phyloP scores from a whole-genome alignment of 1,284 basidiomycete genomes.

The Tilletia indica region DNA sequence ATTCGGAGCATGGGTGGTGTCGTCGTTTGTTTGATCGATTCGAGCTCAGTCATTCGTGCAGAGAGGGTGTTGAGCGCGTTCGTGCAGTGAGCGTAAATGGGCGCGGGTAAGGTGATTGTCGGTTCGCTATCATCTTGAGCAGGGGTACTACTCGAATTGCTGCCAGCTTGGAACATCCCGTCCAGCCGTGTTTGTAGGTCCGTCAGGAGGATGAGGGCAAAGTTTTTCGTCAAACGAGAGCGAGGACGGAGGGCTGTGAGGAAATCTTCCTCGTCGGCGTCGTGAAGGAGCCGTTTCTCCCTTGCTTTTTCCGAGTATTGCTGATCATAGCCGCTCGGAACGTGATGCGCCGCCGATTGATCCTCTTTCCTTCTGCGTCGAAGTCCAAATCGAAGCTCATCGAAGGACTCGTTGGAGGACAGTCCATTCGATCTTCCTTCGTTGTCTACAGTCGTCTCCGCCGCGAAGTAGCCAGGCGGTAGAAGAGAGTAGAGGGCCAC shows the following conservation, averaged over 20 bases:
- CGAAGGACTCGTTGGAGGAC: neutral
- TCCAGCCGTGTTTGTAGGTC: slow-evolving; percentile 3
- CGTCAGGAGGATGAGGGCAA: neutral
- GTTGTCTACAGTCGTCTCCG: neutral
- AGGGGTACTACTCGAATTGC: neutral
- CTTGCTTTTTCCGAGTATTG: neutral
- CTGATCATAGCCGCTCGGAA: neutral
- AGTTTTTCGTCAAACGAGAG: neutral
- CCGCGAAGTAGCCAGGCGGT: neutral
- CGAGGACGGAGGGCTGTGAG: slow-evolving; percentile 8
- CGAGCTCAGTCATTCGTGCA: slow-evolving; percentile 9
- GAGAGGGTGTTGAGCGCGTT: slow-evolving; percentile 11
- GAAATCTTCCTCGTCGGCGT: slow-evolving; percentile 1
- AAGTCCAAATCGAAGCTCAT: neutral
- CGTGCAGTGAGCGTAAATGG: slow-evolving; percentile 10
- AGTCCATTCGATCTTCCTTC: neutral
- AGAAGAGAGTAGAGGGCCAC: neutral
- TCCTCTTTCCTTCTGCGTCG: neutral
- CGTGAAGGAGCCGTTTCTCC: slow-evolving; percentile 4
- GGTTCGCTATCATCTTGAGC: neutral
- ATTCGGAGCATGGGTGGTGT: slow-evolving; percentile 12
- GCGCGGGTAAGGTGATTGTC: neutral
- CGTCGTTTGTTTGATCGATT: slow-evolving; percentile 2
- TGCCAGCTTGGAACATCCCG: slow-evolving; percentile 9
- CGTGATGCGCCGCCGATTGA: neutral